These are phyloP conservation scores for Fragaria ananassa DNA, from an alignment of 306 rosid genomes.

Conservation along the genomic window DNA sequence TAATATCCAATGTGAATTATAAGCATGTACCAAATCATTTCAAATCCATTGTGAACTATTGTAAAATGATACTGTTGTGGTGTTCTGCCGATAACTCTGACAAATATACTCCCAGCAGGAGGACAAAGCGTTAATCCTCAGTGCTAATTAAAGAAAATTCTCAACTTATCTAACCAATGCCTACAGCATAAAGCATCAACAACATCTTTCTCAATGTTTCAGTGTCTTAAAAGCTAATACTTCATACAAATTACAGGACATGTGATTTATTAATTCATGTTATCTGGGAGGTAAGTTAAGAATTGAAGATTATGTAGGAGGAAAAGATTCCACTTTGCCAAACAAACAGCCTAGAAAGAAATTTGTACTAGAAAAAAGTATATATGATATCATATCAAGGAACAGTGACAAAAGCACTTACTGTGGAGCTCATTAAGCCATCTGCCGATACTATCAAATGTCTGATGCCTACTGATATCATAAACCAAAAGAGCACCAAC, in stretches of 20 bases:
- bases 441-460: slow-evolving; percentile 79
- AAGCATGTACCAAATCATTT: background rate
- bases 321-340: background rate
- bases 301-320: background rate
- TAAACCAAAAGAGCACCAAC: slow-evolving; percentile 89
- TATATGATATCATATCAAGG: background rate
- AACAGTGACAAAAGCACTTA: slow-evolving; percentile 34
- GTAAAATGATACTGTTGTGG: background rate
- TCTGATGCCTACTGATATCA: slow-evolving; percentile 79
- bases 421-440: slow-evolving; percentile 92
- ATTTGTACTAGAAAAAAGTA: background rate
- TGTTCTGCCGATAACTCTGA: background rate
- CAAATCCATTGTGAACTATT: background rate
- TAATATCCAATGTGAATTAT: background rate
- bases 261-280: background rate
- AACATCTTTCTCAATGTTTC: background rate
- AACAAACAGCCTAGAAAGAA: slow-evolving; percentile 19
- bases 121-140: background rate
- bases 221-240: background rate
- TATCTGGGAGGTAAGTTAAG: background rate
- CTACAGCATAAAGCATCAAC: background rate
- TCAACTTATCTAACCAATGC: background rate
- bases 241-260: background rate
- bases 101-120: background rate
- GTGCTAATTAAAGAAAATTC: background rate